Percentiles rank a stretch among this genome's conserved stretches.
phyloP scores from a whole-genome alignment of 2,329 filamentous ascomycete genomes.

The Acarospora socialis region DNA sequence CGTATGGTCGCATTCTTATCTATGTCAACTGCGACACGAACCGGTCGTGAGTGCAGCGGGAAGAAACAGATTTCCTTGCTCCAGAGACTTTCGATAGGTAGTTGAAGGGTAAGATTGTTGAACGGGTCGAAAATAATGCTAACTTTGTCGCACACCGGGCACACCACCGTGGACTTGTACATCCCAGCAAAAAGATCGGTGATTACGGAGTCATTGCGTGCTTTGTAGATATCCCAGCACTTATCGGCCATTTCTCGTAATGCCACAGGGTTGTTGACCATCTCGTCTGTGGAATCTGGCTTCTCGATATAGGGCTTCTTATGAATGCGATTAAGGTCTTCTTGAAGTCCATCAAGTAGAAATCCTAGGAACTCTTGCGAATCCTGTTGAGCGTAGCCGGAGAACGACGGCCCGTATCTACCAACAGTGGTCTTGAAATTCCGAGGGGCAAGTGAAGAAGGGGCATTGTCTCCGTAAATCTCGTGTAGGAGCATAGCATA shows the following conservation, averaged over 20 bases:
- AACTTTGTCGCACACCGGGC: slow-evolving; percentile 80
- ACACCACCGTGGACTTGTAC: slow-evolving; percentile 95
- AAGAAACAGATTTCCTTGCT: slow-evolving; percentile 60
- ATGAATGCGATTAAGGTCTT: slow-evolving; percentile 83
- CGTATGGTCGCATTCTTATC: slow-evolving; percentile 51
- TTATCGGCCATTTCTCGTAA: slow-evolving; percentile 74
- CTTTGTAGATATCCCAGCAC: slow-evolving; percentile 83
- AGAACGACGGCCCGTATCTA: slow-evolving; percentile 69
- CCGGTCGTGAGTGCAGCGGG: slow-evolving; percentile 56
- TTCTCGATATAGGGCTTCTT: slow-evolving; percentile 98
- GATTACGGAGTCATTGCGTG: slow-evolving; percentile 86
- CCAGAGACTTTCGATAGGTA: slow-evolving; percentile 80
- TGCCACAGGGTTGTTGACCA: slow-evolving; percentile 67
- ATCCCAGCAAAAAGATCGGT: slow-evolving; percentile 93
- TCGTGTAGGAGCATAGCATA: slow-evolving; percentile 64
- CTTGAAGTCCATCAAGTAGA: slow-evolving; percentile 82
- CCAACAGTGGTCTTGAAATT: slow-evolving; percentile 75
- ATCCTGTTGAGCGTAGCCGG: slow-evolving; percentile 90
- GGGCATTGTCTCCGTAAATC: slow-evolving; percentile 57
- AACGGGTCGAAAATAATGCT: slow-evolving; percentile 98
- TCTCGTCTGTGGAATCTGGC: slow-evolving; percentile 92
- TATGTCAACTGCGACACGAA: slow-evolving; percentile 63
- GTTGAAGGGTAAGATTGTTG: slow-evolving; percentile 79
- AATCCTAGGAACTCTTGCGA: slow-evolving; percentile 96
- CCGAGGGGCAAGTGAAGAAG: slow-evolving; percentile 58